Percentiles rank a stretch among this genome's conserved stretches.
These are phyloP conservation scores for Aureobasidium sp. DNA, from an alignment of 2,329 filamentous ascomycete genomes.

Conservation along the genomic window DNA sequence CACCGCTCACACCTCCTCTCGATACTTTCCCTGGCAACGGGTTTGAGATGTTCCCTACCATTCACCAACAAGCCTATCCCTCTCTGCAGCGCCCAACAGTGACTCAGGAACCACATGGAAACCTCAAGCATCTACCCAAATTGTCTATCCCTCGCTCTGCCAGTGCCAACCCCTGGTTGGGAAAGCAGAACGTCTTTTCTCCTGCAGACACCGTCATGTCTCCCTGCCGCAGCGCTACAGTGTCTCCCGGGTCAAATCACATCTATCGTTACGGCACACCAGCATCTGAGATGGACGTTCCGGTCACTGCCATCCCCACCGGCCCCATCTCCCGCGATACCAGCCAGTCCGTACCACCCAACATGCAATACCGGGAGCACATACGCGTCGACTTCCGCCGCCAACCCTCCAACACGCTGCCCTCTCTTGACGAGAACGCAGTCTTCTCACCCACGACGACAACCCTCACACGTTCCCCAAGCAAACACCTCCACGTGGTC, in stretches of 20 bases:
- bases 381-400: conserved; percentile 41
- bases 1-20: conserved; percentile 57
- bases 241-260: conserved; percentile 41
- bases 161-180: conserved; percentile 29
- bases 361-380: conserved; percentile 66
- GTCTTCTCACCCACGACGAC: conserved; percentile 30
- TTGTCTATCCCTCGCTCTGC: conserved; percentile 45
- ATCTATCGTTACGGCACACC: conserved; percentile 75
- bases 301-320: conserved; percentile 61
- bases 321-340: conserved; percentile 68
- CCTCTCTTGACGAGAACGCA: conserved; percentile 58
- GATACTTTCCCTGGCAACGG: conserved; percentile 29
- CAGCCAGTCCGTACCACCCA: conserved; percentile 86
- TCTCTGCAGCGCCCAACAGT: conserved; percentile 30
- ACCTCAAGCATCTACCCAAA: conserved; percentile 47
- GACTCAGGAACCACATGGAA: conserved; percentile 38
- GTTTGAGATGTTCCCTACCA: conserved; percentile 46
- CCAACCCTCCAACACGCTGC: conserved; percentile 62
- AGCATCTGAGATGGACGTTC: conserved; percentile 84
- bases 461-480: conserved; percentile 24
- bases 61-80: conserved; percentile 23
- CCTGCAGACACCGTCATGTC: conserved; percentile 26
- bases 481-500: neutral
- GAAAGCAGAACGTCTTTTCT: conserved; percentile 15
- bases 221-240: conserved; percentile 36